Evolutionary conservation across 139 green algal genomes (phyloP), one percentile per base, ranked within the genome.

Genomic region (Chlorella sp.): DNA sequence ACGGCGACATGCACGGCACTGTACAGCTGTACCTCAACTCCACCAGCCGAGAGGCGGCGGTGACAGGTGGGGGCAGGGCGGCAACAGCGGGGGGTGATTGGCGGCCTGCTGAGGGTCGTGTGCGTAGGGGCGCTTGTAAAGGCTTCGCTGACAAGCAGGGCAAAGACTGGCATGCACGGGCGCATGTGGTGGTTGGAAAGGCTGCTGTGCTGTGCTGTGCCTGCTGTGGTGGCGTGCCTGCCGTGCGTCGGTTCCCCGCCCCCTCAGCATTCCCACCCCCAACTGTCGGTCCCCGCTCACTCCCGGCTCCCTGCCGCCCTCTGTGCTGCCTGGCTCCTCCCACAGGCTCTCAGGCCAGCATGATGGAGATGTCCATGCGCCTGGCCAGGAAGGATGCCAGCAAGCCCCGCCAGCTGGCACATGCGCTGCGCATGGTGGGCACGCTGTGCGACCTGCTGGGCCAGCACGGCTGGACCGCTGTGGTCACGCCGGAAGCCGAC

Each of bases 11-110:
- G 76, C 76, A 28, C 37, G 76, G 76, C 37, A 82, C 76, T 0
- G 76, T 82, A 7, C 76, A 82, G 37, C 76, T 82, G 36, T 82
- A 82, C 26, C 36, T 48, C 76, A 82, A 82, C 76, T 82, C 76
- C 18, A 26, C 76, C 76, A 48, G 32, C 76, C 76, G 76, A 5
- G 37, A 26, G 36, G 40, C 24, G 18, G 76, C 76, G 37, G 11
- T 82, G 76, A 30, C 76, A 53, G 75, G 75, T 81, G 75, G 12
- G 73, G 9, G 64, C 48, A 57, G 48, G 48, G 48, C 9, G 48
- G n/a, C n/a, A n/a, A n/a, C n/a, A 57, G 48, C 5, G 48, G 9
- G 9, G 9, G 48, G 48, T 5, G 7, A 9, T 9, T 57, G 48
- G 48, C 48, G 48, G 48, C 48, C 48, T 9, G 48, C 48, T 57